phyloP scores from a whole-genome alignment of 805 yeast genomes.

The Blastobotrys robertii region DNA sequence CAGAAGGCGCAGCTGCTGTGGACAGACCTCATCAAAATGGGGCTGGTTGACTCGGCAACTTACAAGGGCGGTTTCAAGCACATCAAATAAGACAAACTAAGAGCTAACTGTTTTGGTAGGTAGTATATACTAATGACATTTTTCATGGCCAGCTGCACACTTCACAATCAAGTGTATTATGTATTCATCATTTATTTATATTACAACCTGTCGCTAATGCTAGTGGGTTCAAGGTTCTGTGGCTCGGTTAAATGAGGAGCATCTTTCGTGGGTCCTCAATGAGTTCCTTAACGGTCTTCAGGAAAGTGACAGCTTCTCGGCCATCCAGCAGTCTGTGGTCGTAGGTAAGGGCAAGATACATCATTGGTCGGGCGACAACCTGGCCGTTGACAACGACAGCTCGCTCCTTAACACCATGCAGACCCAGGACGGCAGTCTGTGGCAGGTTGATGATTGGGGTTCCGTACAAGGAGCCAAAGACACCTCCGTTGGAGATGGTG shows the following conservation, averaged over 20 bases:
- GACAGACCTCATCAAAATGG: slow-evolving; percentile 62
- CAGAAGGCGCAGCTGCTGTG: slow-evolving; percentile 67
- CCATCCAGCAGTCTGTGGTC: slow-evolving; percentile 98
- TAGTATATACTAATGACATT: background rate
- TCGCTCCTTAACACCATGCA: slow-evolving; percentile 96
- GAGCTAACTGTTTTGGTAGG: background rate
- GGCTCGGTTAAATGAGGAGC: slow-evolving; percentile 43
- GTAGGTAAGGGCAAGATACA: slow-evolving; percentile 97
- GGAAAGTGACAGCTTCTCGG: slow-evolving; percentile 96
- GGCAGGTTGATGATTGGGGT: slow-evolving; percentile 98
- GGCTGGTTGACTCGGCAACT: slow-evolving; percentile 34
- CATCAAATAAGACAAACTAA: background rate
- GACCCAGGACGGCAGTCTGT: slow-evolving; percentile 95
- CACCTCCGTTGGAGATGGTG: slow-evolving; percentile 99
- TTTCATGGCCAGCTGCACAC: background rate
- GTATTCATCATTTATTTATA: background rate
- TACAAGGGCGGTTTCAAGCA: slow-evolving; percentile 19
- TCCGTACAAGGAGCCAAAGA: slow-evolving; percentile 94
- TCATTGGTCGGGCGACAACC: slow-evolving; percentile 96
- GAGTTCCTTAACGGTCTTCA: slow-evolving; percentile 90
- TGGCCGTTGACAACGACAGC: slow-evolving; percentile 95
- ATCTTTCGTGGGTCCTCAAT: slow-evolving; percentile 99
- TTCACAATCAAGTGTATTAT: background rate
- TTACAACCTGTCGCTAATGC: background rate
- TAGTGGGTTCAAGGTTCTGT: background rate